These are phyloP conservation scores for Annona cherimola DNA, from an alignment of 164 flowering plant species.

Conservation along the genomic window DNA sequence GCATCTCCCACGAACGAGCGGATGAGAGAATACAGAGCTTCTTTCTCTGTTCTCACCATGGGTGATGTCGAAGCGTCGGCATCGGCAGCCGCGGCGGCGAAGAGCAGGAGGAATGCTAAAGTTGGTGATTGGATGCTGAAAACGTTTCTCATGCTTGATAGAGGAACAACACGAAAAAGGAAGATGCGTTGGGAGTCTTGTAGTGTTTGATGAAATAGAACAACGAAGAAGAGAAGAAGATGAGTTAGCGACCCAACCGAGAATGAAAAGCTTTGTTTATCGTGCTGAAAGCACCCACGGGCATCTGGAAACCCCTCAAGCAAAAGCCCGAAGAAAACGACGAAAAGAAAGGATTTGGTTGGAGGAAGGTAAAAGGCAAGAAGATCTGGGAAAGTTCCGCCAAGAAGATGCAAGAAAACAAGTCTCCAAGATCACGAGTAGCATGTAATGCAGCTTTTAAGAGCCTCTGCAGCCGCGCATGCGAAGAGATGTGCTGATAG, in stretches of 20 bases:
- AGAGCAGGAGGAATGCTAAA: constrained; percentile 20
- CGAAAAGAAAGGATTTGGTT: not conserved
- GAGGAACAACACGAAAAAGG: not conserved
- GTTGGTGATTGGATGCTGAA: not conserved
- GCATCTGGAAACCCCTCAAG: not conserved
- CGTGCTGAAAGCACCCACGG: too few species aligned
- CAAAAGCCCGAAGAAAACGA: not conserved
- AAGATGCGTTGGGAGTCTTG: not conserved
- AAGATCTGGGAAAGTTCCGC: not conserved
- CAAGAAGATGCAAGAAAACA: not conserved
- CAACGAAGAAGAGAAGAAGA: not conserved
- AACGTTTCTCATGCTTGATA: constrained; percentile 18
- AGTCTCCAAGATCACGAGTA: not conserved
- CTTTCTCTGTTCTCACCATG: constrained; percentile 63
- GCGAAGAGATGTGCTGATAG: not conserved
- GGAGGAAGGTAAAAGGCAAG: not conserved
- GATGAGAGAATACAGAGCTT: constrained; percentile 58
- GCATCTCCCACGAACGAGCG: constrained; percentile 67
- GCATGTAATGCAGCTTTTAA: not conserved
- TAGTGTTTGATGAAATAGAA: not conserved
- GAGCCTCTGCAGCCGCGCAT: not conserved
- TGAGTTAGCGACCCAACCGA: not conserved
- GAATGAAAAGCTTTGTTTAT: not conserved
- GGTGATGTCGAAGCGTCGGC: constrained; percentile 37
- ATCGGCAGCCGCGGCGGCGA: constrained; percentile 17